These are phyloP conservation scores for Tetrahymena elliotti DNA, from an alignment of 73 alveolate species.

Conservation along the genomic window DNA sequence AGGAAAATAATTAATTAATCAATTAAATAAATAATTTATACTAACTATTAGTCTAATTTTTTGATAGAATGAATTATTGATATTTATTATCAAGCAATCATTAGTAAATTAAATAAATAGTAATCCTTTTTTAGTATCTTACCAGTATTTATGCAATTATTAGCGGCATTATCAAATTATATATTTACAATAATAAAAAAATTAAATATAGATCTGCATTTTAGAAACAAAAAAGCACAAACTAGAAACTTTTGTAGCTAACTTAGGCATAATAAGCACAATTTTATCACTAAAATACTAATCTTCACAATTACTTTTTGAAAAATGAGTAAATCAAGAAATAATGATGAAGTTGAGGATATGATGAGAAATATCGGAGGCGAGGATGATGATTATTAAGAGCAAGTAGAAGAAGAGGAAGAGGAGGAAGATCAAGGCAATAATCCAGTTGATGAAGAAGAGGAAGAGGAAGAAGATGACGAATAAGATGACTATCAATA, in stretches of 20 bases:
- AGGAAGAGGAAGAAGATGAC: background rate
- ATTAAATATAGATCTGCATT: background rate
- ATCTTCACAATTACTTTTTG: background rate
- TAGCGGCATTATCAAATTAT: background rate
- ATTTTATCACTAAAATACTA: no score
- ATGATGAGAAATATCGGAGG: background rate
- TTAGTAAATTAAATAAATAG: background rate
- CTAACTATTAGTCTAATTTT: background rate
- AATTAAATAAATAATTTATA: background rate
- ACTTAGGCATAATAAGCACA: background rate
- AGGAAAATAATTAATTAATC: background rate
- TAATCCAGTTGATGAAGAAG: background rate
- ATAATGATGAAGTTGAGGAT: background rate
- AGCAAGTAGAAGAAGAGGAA: background rate
- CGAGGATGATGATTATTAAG: background rate
- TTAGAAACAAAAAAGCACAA: background rate
- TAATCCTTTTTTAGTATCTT: background rate
- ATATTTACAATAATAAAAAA: background rate
- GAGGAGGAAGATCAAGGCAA: background rate
- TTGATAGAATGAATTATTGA: background rate
- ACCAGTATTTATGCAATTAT: background rate
- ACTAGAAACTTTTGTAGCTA: background rate
- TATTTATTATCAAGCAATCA: background rate
- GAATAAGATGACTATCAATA: background rate
- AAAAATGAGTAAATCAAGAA: background rate